Base-by-base conservation (phyloP, 1,139 yeast species). In the Eremothecium cymbalariae region DNA sequence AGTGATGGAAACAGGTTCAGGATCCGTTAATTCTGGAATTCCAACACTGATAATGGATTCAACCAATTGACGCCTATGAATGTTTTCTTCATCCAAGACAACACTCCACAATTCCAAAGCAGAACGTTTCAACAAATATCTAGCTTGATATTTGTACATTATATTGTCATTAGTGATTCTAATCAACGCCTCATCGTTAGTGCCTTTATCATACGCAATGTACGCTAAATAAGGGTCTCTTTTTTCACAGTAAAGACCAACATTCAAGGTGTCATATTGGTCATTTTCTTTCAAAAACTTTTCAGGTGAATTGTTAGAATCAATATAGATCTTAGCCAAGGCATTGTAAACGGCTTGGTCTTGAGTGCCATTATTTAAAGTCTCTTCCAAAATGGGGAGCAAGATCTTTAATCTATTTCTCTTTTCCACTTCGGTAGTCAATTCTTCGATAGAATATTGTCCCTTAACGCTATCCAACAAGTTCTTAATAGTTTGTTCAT, bases 181-280 rank as follows among this genome's bases (percentile, higher is more conserved):
- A 53, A 90, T 75, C 55, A 90, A 74, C 61, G 90, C 98, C 42
- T 70, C 79, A 59, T 90, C 95, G 53, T 90, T 88, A 39, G 73
- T 70, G 57, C 99, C 99, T 65, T 86, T 88, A 45, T 94, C 94
- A 62, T 90, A 90, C 37, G 95, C 94, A 63, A 90, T 90, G 62
- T 85, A 90, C 13, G 98, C 99, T 60, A 90, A 70, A 65, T 85
- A 90, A 42, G 99, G 99, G 57, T 90, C 99, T 62, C 98, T 81
- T 75, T 85, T 90, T 64, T 93, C 99, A 72, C 99, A 93, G 69
- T 90, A 90, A 59, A 79, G 86, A 70, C 98, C 99, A 50, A 90
- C 96, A 50, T 82, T 83, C 49, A 84, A 68, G 17, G 98, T 82
- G 62, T 90, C 94, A 64, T 93, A 90, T 55, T 74, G 70, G 51